A percentile compares a stretch with the other conserved stretches of the same genome.
Conservation (phyloP, 768 basidiomycete genomes). For the Mycena venus region DNA sequence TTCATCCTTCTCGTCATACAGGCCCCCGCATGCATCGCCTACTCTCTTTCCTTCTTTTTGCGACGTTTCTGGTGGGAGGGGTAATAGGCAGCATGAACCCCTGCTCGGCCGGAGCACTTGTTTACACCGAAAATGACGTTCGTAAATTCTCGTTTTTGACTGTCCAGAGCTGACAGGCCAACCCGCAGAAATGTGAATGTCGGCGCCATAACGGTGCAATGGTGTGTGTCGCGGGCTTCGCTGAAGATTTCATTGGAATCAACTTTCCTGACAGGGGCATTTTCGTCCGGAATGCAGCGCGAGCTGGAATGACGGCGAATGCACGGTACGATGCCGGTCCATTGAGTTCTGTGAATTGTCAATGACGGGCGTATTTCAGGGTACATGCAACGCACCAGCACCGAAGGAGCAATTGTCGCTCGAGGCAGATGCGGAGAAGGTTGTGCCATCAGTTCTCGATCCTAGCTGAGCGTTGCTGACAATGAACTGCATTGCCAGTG, state of each 20-base stretch:
- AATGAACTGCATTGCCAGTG: background rate
- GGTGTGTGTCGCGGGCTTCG: background rate
- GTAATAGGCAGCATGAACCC: background rate
- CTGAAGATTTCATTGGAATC: background rate
- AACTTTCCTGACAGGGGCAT: conserved; percentile 2
- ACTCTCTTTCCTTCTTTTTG: background rate
- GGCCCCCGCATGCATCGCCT: background rate
- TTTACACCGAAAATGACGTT: background rate
- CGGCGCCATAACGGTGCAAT: conserved; percentile 24
- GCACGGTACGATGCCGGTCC: background rate
- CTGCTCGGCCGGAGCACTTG: background rate
- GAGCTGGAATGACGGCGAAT: background rate
- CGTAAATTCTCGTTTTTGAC: background rate
- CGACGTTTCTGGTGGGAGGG: background rate
- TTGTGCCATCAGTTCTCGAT: background rate
- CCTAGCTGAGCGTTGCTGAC: background rate
- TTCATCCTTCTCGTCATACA: background rate
- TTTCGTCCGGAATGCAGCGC: conserved; percentile 24
- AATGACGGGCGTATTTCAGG: background rate
- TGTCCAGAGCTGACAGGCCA: background rate
- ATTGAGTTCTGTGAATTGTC: background rate
- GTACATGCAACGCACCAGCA: background rate
- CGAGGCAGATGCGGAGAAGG: conserved; percentile 1
- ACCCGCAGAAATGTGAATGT: conserved; percentile 25
- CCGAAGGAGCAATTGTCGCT: conserved; percentile 5